These are phyloP conservation scores for Podila verticillata DNA, from an alignment of 192 early-diverging fungal genomes.

Conservation along the genomic window DNA sequence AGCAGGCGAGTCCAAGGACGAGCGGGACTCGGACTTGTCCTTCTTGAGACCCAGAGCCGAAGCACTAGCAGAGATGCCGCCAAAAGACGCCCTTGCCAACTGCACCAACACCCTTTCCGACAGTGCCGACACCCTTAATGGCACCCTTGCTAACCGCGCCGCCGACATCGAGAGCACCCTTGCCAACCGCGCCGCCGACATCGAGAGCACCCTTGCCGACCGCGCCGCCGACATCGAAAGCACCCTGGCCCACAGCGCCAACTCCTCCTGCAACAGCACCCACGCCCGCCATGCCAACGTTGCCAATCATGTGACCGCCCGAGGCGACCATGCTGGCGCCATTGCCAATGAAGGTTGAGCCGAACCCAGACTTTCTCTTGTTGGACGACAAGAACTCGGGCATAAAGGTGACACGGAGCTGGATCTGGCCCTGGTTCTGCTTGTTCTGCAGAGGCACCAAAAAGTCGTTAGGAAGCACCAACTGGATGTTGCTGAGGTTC, in stretches of 20 bases:
- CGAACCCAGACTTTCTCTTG: slow-evolving; percentile 46
- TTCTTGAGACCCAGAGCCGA: slow-evolving; percentile 35
- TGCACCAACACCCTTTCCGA: slow-evolving; percentile 38
- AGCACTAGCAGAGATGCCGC: slow-evolving; percentile 32
- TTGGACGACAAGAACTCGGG: slow-evolving; percentile 45
- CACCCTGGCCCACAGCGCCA: slow-evolving; percentile 2
- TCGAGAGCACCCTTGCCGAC: slow-evolving; percentile 38
- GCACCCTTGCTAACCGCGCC: slow-evolving; percentile 35
- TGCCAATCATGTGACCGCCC: slow-evolving; percentile 51
- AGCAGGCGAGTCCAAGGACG: slow-evolving; percentile 49
- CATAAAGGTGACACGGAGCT: slow-evolving; percentile 68
- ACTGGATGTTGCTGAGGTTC: slow-evolving; percentile 64
- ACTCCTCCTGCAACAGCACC: slow-evolving; percentile 32
- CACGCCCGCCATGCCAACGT: slow-evolving; percentile 42
- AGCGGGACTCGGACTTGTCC: slow-evolving; percentile 17
- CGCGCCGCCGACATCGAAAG: slow-evolving; percentile 11
- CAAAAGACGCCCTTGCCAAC: slow-evolving; percentile 52
- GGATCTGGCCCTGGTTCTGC: slow-evolving; percentile 53
- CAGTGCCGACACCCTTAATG: slow-evolving; percentile 45
- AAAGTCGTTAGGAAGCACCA: slow-evolving; percentile 56
- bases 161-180: slow-evolving; percentile 25
- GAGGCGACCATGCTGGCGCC: slow-evolving; percentile 63
- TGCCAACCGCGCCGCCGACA: slow-evolving; percentile 25
- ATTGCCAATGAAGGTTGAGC: slow-evolving; percentile 67
- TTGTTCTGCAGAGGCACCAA: slow-evolving; percentile 54